Evolutionary conservation across 2,329 filamentous ascomycete species (phyloP).

Genomic region (Metarhizium brunneum): DNA sequence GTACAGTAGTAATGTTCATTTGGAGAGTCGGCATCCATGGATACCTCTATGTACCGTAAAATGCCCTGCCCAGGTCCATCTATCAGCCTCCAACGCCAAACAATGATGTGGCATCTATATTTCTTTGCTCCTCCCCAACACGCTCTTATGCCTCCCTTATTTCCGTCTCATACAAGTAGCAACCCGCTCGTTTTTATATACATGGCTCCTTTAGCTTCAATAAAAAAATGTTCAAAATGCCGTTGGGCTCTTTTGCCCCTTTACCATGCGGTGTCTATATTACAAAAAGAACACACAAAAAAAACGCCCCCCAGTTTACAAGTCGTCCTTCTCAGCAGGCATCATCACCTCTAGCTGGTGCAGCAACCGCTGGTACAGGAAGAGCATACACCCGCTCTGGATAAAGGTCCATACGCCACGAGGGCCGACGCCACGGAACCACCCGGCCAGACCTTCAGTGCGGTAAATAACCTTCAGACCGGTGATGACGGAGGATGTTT

Average conservation of each 20-base stretch:
- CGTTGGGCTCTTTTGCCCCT: background rate
- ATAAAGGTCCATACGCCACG: conserved; percentile 95
- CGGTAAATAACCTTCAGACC: conserved; percentile 82
- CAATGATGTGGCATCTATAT: background rate
- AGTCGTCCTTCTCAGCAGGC: conserved; percentile 20
- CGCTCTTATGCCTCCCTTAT: background rate
- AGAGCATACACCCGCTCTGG: conserved; percentile 93
- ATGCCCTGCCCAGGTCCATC: background rate
- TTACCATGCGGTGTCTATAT: background rate
- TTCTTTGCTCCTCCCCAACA: background rate
- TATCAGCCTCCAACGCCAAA: background rate
- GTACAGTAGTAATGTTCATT: background rate
- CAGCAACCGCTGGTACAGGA: conserved; percentile 84
- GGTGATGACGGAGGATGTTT: conserved; percentile 82
- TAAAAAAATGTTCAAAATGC: background rate
- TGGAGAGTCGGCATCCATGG: background rate
- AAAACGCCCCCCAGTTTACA: conserved; percentile 8
- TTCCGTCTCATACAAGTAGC: background rate
- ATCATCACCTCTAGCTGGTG: conserved; percentile 57
- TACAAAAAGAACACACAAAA: background rate
- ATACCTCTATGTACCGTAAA: background rate
- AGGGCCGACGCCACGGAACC: conserved; percentile 91
- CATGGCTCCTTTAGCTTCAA: background rate
- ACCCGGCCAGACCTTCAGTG: conserved; percentile 78
- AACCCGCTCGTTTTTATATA: background rate